A percentile compares a stretch with the other conserved stretches of the same genome.
Evolutionary conservation across 2,329 filamentous ascomycete genomes (phyloP).

Genomic region (Diaporthe citrichinensis): DNA sequence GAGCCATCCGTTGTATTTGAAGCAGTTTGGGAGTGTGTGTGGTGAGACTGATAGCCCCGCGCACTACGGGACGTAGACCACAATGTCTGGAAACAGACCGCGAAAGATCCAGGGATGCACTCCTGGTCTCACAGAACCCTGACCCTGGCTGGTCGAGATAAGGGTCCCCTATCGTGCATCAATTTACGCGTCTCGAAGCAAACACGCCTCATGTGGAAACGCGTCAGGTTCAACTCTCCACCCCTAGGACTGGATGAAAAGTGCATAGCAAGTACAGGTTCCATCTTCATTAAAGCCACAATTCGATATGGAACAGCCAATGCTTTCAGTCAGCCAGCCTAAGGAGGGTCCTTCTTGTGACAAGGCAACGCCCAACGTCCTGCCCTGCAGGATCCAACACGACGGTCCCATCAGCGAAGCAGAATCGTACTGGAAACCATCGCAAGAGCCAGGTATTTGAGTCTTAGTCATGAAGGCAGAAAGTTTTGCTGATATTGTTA

Average conservation of each 20-base stretch:
- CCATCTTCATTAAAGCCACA: not conserved
- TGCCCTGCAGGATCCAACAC: slow-evolving; percentile 86
- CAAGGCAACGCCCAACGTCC: slow-evolving; percentile 75
- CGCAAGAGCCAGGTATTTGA: slow-evolving; percentile 43
- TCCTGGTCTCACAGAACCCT: not conserved
- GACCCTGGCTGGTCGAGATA: slow-evolving; percentile 20
- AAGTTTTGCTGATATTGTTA: slow-evolving; percentile 29
- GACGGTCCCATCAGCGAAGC: slow-evolving; percentile 77
- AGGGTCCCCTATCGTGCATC: slow-evolving; percentile 36
- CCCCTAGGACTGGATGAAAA: not conserved
- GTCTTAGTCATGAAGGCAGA: not conserved
- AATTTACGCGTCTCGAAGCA: slow-evolving; percentile 38
- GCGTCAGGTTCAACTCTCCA: not conserved
- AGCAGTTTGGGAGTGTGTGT: not conserved
- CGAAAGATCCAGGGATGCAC: not conserved
- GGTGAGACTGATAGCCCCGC: not conserved
- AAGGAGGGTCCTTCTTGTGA: slow-evolving; percentile 40
- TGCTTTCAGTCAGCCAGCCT: slow-evolving; percentile 56
- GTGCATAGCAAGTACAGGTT: not conserved
- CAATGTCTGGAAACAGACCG: not conserved
- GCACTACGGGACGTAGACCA: not conserved
- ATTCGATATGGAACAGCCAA: slow-evolving; percentile 57
- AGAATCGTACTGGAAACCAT: slow-evolving; percentile 79
- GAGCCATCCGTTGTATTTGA: not conserved
- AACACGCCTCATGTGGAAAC: slow-evolving; percentile 4